phyloP scores from a whole-genome alignment of 2,329 filamentous ascomycete species.

The Camillea tinctor region DNA sequence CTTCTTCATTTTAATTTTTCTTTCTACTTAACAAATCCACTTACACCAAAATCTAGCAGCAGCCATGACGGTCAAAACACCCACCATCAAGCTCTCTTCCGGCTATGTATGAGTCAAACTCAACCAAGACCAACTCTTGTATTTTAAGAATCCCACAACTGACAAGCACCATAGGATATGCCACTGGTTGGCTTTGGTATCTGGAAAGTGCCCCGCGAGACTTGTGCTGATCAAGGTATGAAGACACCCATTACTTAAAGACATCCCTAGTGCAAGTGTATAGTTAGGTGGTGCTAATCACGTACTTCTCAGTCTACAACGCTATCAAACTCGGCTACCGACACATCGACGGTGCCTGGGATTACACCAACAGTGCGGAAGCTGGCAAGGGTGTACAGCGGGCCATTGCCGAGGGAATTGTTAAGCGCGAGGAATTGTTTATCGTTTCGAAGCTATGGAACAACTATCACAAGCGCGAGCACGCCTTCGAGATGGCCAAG shows the following conservation, averaged over 20 bases:
- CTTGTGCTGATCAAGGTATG: conserved; percentile 33
- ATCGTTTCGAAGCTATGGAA: conserved; percentile 69
- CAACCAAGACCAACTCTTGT: neutral
- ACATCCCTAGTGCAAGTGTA: conserved; percentile 45
- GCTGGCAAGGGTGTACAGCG: conserved; percentile 63
- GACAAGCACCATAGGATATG: conserved; percentile 32
- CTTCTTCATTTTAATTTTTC: too few relatives aligned
- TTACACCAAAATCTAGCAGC: neutral
- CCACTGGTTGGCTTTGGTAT: conserved; percentile 41
- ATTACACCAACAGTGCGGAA: conserved; percentile 64
- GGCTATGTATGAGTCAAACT: conserved; percentile 31
- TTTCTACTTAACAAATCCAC: neutral
- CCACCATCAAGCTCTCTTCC: conserved; percentile 35
- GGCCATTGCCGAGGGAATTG: conserved; percentile 54
- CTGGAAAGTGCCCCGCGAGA: conserved; percentile 39
- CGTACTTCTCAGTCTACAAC: conserved; percentile 57
- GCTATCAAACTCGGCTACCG: conserved; percentile 54
- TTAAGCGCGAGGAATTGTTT: conserved; percentile 64
- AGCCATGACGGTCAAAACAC: conserved; percentile 26
- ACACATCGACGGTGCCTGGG: conserved; percentile 52
- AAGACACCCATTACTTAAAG: conserved; percentile 37
- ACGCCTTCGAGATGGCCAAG: conserved; percentile 60
- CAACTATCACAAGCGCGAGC: conserved; percentile 59
- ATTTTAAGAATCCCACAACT: neutral
- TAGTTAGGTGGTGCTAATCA: conserved; percentile 36